phyloP scores from a whole-genome alignment of 768 basidiomycete species.

The Termitomyces sp. region DNA sequence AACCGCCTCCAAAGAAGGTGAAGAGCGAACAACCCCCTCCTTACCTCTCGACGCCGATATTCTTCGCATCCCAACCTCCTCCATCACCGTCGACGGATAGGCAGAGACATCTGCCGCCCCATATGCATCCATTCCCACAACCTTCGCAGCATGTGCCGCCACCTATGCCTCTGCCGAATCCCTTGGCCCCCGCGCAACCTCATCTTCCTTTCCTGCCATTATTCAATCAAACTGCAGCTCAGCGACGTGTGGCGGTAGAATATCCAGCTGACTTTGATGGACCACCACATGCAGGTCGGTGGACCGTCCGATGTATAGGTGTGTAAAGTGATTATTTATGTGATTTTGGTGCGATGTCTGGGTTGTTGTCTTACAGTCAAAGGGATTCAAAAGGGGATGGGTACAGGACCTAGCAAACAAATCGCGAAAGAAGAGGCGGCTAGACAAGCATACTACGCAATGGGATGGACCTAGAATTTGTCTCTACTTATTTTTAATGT shows the following conservation, averaged over 20 bases:
- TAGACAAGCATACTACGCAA: conserved; percentile 60
- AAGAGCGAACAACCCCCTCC: conserved; percentile 32
- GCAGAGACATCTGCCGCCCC: conserved; percentile 13
- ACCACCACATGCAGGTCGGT: conserved; percentile 63
- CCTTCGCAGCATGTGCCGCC: conserved; percentile 12
- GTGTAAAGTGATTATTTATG: conserved; percentile 21
- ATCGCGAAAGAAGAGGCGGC: conserved; percentile 77
- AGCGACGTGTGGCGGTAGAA: conserved; percentile 56
- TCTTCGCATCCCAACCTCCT: conserved; percentile 29
- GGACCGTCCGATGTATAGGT: conserved; percentile 69
- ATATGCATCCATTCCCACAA: conserved; percentile 14
- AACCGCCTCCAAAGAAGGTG: conserved; percentile 36
- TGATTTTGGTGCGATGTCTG: neutral
- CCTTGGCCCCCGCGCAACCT: conserved; percentile 60
- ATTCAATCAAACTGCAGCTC: conserved; percentile 70
- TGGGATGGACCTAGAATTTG: conserved; percentile 61
- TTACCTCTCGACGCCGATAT: conserved; percentile 20
- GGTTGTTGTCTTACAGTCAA: conserved; percentile 43
- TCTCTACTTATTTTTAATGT: neutral
- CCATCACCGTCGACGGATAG: conserved; percentile 17
- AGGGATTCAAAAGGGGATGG: conserved; percentile 62
- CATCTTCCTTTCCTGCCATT: conserved; percentile 60
- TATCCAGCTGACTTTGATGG: conserved; percentile 59
- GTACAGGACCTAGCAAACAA: conserved; percentile 66
- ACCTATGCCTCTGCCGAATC: conserved; percentile 37